These are phyloP conservation scores for Neonothopanus nambi DNA, from an alignment of 1,284 basidiomycete genomes.

Conservation along the genomic window DNA sequence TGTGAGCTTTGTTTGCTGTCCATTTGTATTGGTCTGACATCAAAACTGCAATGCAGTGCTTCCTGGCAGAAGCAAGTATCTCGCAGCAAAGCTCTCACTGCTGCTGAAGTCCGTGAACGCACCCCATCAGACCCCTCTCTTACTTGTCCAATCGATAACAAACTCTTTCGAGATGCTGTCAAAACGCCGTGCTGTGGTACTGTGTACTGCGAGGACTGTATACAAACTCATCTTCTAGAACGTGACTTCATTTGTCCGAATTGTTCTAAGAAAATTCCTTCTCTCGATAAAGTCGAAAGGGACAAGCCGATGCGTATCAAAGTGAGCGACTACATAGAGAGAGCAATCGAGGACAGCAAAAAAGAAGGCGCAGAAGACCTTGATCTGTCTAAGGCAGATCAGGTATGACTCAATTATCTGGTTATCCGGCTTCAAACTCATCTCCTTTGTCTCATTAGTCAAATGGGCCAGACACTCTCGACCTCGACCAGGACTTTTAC, in stretches of 20 bases:
- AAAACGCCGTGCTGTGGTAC: constrained; percentile 90
- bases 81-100: constrained; percentile 72
- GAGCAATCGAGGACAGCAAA: constrained; percentile 80
- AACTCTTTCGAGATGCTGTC: constrained; percentile 86
- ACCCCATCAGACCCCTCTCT: constrained; percentile 78
- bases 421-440: background rate
- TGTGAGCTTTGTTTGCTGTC: constrained; percentile 51
- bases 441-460: background rate
- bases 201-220: constrained; percentile 93
- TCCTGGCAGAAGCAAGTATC: constrained; percentile 93
- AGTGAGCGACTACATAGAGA: constrained; percentile 81
- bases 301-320: constrained; percentile 79
- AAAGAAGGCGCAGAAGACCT: constrained; percentile 49
- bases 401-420: constrained; percentile 14
- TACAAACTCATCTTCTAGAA: constrained; percentile 87
- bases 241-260: constrained; percentile 91
- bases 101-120: constrained; percentile 82
- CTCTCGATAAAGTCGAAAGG: constrained; percentile 78
- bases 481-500: constrained; percentile 58
- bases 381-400: background rate
- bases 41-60: constrained; percentile 46
- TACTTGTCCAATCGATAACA: constrained; percentile 86
- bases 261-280: constrained; percentile 83
- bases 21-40: constrained; percentile 4
- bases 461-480: constrained; percentile 11